These are phyloP conservation scores for Angomonas desouzai DNA, from an alignment of 208 protist genomes.

Conservation along the genomic window DNA sequence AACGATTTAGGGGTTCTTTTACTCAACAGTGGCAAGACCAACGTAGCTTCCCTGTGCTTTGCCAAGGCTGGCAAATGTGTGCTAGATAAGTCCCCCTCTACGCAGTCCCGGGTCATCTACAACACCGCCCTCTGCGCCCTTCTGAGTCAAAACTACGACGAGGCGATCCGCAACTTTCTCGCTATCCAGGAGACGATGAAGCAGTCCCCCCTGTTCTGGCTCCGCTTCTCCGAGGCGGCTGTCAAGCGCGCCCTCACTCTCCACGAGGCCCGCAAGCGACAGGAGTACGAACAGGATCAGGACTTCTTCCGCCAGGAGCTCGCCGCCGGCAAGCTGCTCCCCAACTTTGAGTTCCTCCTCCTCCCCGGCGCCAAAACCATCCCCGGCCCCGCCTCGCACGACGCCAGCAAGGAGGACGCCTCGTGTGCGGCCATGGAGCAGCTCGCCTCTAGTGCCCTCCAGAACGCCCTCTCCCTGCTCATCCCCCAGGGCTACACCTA, in stretches of 20 bases:
- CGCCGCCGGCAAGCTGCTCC: conserved; percentile 57
- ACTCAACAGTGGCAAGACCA: conserved; percentile 68
- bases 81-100: conserved; percentile 21
- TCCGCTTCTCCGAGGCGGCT: conserved; percentile 76
- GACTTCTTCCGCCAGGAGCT: conserved; percentile 53
- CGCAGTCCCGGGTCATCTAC: conserved; percentile 62
- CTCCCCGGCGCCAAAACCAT: conserved; percentile 58
- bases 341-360: conserved; percentile 78
- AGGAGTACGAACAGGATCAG: conserved; percentile 78
- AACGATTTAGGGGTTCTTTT: conserved; percentile 86
- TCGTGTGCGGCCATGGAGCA: conserved; percentile 34
- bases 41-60: conserved; percentile 80
- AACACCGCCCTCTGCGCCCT: conserved; percentile 84
- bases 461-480: conserved; percentile 81
- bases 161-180: conserved; percentile 68
- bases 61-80: conserved; percentile 66
- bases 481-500: conserved; percentile 55
- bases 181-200: conserved; percentile 71
- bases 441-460: conserved; percentile 50
- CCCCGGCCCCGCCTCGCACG: conserved; percentile 33
- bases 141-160: conserved; percentile 69
- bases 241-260: conserved; percentile 51
- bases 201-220: conserved; percentile 75
- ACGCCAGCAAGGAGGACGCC: conserved; percentile 19
- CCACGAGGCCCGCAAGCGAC: conserved; percentile 24